Conservation (phyloP, 306 rosid species). For the Psophocarpus tetragonolobus region DNA sequence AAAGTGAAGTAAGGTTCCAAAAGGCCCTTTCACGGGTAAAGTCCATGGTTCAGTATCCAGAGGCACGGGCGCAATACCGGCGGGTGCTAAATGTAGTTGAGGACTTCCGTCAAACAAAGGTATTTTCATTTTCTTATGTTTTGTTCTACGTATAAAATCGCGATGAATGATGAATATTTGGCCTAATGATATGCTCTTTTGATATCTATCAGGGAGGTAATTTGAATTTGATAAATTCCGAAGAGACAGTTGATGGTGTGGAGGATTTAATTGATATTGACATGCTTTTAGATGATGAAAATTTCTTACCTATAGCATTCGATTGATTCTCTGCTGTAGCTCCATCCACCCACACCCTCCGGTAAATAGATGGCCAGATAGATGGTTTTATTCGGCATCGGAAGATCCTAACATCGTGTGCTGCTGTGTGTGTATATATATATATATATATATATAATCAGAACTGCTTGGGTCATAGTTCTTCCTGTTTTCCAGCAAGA, state of each 20-base stretch:
- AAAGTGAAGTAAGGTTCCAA: constrained; percentile 76
- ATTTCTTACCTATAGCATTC: constrained; percentile 61
- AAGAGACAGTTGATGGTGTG: constrained; percentile 55
- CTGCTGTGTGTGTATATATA: constrained; percentile 42
- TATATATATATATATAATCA: constrained; percentile 30
- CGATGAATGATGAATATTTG: neutral
- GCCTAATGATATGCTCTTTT: constrained; percentile 11
- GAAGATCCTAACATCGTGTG: constrained; percentile 34
- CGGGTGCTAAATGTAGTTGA: constrained; percentile 80
- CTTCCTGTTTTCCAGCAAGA: constrained; percentile 4
- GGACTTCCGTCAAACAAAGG: constrained; percentile 73
- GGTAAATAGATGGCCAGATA: constrained; percentile 43
- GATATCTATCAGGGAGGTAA: constrained; percentile 44
- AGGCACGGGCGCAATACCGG: constrained; percentile 90
- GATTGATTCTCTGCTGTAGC: constrained; percentile 46
- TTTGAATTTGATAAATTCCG: constrained; percentile 48
- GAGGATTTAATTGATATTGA: constrained; percentile 75
- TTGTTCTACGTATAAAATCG: neutral
- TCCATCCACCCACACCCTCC: neutral
- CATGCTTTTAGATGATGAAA: constrained; percentile 63
- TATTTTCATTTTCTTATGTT: constrained; percentile 20
- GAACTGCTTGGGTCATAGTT: constrained; percentile 11
- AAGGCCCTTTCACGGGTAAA: constrained; percentile 90
- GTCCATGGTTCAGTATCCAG: constrained; percentile 96
- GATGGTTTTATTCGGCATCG: constrained; percentile 39